Evolutionary conservation across 176 grass and related monocot genomes (phyloP), one percentile per base, ranked within the genome.

Genomic region (Aechmea fasciata): DNA sequence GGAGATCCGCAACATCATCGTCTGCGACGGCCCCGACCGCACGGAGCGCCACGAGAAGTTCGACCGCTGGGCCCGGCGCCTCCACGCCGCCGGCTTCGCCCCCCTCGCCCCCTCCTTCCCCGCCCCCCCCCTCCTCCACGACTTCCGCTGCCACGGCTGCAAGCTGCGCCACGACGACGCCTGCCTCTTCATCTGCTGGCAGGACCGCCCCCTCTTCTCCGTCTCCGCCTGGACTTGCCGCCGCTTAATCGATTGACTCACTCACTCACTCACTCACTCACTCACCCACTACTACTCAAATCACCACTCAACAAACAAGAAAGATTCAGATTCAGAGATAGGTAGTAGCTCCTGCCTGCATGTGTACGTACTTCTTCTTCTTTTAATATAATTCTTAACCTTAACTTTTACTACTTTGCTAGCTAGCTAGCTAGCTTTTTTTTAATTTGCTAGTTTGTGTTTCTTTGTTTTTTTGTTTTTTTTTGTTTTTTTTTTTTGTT

Each of bases 1-100:
- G 78, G 87, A 99, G 83, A 93, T 99, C 66, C 93, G 82, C 82
- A 90, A 90, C 77, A 85, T 99, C 41, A 84, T 93, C 0, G 84
- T 87, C 0, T 90, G 87, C 80, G 95, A 99, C 50, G 95, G 95
- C 3, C 12, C 18, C 6, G 87, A 99, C 3, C 79, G 90, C 3
- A 80, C 71, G 69, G 95, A 87, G 84, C 80, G 95, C 9, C 95
- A 99, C 62, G 95, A 99, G 75, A 75, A 86, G 14, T 75, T 88
- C 1, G 95, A 99, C 8, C 71, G 78, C 0, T 99, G 95, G 95
- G 80, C 80, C 28, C 57, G 63, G 11, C 47, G 90, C 69, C 66
- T 94, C 72, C 87, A 93, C 59, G 71, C 69, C 9, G 80, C 84
- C 0, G 90, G 87, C 0, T 99, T 99, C 82, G 80, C 66, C 0